Percentiles rank a stretch among this genome's conserved stretches.
phyloP scores from a whole-genome alignment of 2,329 filamentous ascomycete genomes.

The Cytospora leucostoma region DNA sequence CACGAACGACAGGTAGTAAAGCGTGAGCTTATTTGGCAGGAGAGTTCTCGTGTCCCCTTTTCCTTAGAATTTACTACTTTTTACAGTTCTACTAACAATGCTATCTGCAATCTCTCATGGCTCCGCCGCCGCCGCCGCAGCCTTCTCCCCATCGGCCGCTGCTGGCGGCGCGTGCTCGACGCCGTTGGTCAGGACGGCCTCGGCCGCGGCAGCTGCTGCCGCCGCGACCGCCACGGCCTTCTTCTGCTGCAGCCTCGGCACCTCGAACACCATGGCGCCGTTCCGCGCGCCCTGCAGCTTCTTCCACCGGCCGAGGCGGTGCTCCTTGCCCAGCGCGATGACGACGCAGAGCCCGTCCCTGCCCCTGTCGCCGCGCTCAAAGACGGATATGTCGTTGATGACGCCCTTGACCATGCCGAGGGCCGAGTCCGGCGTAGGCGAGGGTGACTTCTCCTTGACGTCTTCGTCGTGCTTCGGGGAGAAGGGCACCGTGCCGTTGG shows the following conservation, averaged over 20 bases:
- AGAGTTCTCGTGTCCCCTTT: conserved; percentile 6
- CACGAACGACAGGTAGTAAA: background rate
- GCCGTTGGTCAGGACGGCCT: conserved; percentile 35
- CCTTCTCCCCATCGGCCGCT: conserved; percentile 19
- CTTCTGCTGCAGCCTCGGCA: conserved; percentile 53
- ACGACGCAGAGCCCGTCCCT: conserved; percentile 79
- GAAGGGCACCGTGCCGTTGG: conserved; percentile 7
- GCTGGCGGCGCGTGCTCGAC: conserved; percentile 32
- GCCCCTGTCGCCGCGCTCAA: conserved; percentile 78
- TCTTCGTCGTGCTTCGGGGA: conserved; percentile 7
- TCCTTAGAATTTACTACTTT: background rate
- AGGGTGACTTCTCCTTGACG: conserved; percentile 24
- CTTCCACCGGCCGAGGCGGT: conserved; percentile 83
- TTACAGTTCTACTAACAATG: background rate
- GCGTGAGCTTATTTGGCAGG: background rate
- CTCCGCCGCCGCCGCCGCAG: conserved; percentile 2
- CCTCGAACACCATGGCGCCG: conserved; percentile 84
- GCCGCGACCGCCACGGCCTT: no score
- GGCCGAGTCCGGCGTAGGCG: conserved; percentile 24
- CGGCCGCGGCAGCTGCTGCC: conserved; percentile 28
- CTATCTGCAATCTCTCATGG: conserved; percentile 19
- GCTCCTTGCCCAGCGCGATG: conserved; percentile 83
- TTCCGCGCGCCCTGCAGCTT: conserved; percentile 67
- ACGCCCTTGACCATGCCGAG: conserved; percentile 63
- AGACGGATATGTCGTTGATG: conserved; percentile 84